Percentiles rank a stretch among this genome's conserved stretches.
These are phyloP conservation scores for Silene conica DNA, from an alignment of 148 eudicot genomes.

Conservation along the genomic window DNA sequence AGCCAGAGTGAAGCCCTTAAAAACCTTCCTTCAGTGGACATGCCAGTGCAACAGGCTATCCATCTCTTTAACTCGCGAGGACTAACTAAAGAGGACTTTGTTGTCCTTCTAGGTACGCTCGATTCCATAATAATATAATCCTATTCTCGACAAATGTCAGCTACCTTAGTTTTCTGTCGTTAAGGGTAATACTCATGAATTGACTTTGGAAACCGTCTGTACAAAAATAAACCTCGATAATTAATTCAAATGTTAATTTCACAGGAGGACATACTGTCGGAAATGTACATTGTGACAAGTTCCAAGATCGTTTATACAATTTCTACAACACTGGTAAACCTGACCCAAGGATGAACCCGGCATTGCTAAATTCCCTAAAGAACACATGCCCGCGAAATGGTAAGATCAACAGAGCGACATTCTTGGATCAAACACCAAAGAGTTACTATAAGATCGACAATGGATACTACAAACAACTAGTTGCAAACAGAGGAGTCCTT, in stretches of 20 bases:
- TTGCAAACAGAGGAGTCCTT: slow-evolving; percentile 34
- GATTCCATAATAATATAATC: background rate
- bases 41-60: slow-evolving; percentile 18
- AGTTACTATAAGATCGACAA: slow-evolving; percentile 40
- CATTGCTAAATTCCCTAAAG: slow-evolving; percentile 17
- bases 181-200: too few relatives aligned
- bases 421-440: slow-evolving; percentile 41
- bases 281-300: slow-evolving; percentile 38
- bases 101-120: slow-evolving; percentile 19
- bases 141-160: background rate
- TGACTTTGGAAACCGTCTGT: too few relatives aligned
- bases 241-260: background rate
- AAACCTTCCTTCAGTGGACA: slow-evolving; percentile 12
- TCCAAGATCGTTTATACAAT: slow-evolving; percentile 51
- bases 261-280: slow-evolving; percentile 49
- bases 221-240: too few relatives aligned
- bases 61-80: slow-evolving; percentile 14
- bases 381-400: slow-evolving; percentile 27
- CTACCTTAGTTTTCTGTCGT: too few relatives aligned
- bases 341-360: slow-evolving; percentile 21
- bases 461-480: slow-evolving; percentile 44
- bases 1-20: slow-evolving; percentile 11
- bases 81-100: slow-evolving; percentile 17
- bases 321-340: slow-evolving; percentile 39
- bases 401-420: slow-evolving; percentile 7